Base-by-base conservation (phyloP, 139 green algal genomes). In the Picochlorum sp. region DNA sequence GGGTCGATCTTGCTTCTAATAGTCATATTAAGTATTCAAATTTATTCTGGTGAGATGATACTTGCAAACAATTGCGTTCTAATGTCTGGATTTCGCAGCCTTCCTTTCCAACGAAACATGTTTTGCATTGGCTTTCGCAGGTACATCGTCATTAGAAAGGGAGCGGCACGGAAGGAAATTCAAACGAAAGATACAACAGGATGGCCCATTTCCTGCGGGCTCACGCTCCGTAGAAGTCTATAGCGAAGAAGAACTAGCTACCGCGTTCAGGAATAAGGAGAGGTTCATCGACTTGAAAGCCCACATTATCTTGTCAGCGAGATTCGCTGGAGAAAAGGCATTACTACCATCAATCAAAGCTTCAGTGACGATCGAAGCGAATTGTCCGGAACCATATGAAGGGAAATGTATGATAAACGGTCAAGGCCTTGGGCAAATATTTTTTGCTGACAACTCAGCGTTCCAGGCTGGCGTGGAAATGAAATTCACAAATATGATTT, bases 341-440 rank as follows among this genome's bases (percentile, higher is more conserved):
- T 20, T 66, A 12, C 50, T 73, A 30, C 66, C 66, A 2, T 44
- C 59, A n/a, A 64, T 73, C 44, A 58, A 49, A 37, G 51, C 49
- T 2, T 61, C 39, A 2, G 10, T 73, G 4, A 64, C 50, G 20
- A 57, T 73, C 16, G 63, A 57, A n/a, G 59, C 50, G 14, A 49
- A 64, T 24, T 73, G 66, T 58, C 29, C 50, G 10, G 29, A 22
- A n/a, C 64, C 63, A 30, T 73, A 55, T 30, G 40, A 51, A 3
- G 66, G 66, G 7, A 49, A 49, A 32, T 73, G 66, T 50, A 39
- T 73, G 18, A 57, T 73, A 1, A 57, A 73, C 9, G 66, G 26
- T 5, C 22, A 30, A 32, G 49, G 37, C 2, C n/a, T 39, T 37
- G 60, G 60, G 5, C 30, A 40, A 51, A 33, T 73, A 40, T 24